Evolutionary conservation across 164 flowering plant species (phyloP).

Genomic region (Annona squamosa): DNA sequence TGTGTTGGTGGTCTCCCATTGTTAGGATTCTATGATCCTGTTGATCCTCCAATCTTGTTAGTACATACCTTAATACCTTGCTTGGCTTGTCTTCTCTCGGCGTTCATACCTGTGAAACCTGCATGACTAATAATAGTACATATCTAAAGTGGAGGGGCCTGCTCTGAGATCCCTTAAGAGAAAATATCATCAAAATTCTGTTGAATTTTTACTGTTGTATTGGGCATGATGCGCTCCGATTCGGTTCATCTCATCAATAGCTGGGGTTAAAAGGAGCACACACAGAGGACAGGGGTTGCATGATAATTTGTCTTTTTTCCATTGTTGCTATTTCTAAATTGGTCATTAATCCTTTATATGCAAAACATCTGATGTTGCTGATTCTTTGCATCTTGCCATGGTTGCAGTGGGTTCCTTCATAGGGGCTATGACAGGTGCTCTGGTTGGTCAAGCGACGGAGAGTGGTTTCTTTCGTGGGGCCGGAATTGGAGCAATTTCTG

Average conservation of each 20-base stretch:
- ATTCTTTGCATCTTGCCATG: not conserved
- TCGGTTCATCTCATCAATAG: not conserved
- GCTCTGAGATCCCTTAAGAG: too few species aligned
- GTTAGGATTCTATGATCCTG: too few species aligned
- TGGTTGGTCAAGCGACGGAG: conserved; percentile 85
- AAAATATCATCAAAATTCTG: too few species aligned
- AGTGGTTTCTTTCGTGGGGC: conserved; percentile 86
- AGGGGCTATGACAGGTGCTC: conserved; percentile 87
- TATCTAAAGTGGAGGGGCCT: too few species aligned
- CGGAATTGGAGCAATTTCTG: conserved; percentile 87
- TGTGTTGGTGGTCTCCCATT: too few species aligned
- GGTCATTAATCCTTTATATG: not conserved
- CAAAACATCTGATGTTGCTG: too few species aligned
- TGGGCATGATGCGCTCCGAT: not conserved
- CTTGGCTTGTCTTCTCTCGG: too few species aligned
- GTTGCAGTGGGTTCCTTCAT: conserved; percentile 66
- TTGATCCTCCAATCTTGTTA: too few species aligned
- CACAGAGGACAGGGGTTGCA: not conserved
- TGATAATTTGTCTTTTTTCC: not conserved
- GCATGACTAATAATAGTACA: too few species aligned
- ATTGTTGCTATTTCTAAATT: not conserved
- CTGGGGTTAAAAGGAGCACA: not conserved
- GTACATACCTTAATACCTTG: too few species aligned
- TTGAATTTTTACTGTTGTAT: not conserved
- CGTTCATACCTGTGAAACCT: too few species aligned